Conservation (phyloP, 495 filamentous ascomycete genomes). For the Xylaria venustula region DNA sequence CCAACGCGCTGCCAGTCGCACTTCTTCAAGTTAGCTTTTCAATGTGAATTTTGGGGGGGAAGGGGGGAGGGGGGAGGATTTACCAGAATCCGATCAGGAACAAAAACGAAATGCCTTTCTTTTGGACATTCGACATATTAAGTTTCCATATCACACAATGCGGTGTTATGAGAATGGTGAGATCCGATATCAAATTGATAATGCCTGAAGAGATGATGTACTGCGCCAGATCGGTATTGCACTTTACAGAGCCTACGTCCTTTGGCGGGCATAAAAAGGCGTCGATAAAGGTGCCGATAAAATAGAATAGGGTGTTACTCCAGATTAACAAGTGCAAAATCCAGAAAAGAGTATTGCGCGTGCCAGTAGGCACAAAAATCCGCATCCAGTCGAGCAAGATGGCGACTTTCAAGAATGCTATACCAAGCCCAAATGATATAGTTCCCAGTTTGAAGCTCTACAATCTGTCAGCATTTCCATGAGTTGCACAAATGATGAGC, state of each 20-base stretch:
- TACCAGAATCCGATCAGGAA: slow-evolving; percentile 42
- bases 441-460: not conserved
- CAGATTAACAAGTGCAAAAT: slow-evolving; percentile 24
- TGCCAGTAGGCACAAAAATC: slow-evolving; percentile 20
- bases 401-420: slow-evolving; percentile 20
- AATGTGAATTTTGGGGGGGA: too few species aligned
- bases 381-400: slow-evolving; percentile 23
- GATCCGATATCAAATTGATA: slow-evolving; percentile 33
- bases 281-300: slow-evolving; percentile 23
- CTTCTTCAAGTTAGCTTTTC: not conserved
- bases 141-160: slow-evolving; percentile 36
- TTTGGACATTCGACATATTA: slow-evolving; percentile 27
- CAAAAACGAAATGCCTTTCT: slow-evolving; percentile 32
- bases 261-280: slow-evolving; percentile 42
- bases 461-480: not conserved
- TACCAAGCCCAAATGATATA: slow-evolving; percentile 17
- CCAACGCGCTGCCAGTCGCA: slow-evolving; percentile 15
- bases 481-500: not conserved
- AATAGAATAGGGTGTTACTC: slow-evolving; percentile 24
- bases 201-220: slow-evolving; percentile 16
- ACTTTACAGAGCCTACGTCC: slow-evolving; percentile 30
- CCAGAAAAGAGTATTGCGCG: slow-evolving; percentile 27
- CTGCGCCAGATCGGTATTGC: slow-evolving; percentile 21
- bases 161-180: slow-evolving; percentile 36
- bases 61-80: too few species aligned